phyloP scores from a whole-genome alignment of 306 rosid species.

The Citrullus amarus region DNA sequence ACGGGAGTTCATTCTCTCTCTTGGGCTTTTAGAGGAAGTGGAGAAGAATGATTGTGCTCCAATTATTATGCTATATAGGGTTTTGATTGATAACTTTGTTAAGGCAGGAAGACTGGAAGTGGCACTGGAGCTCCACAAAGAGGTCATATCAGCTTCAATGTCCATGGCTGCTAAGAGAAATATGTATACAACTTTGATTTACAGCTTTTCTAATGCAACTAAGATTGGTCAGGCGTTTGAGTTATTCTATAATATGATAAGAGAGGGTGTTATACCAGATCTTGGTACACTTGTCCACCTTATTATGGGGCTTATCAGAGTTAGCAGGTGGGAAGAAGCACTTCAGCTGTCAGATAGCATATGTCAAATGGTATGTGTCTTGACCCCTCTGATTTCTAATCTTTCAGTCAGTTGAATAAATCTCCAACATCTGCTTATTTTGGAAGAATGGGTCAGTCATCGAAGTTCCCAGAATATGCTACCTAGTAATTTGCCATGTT shows the following conservation, averaged over 20 bases:
- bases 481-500: not conserved
- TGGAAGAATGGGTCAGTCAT: not conserved
- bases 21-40: conserved; percentile 58
- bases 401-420: not conserved
- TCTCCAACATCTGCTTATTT: not conserved
- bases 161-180: conserved; percentile 28
- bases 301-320: conserved; percentile 52
- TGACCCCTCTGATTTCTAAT: conserved; percentile 6
- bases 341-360: conserved; percentile 55
- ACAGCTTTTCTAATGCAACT: conserved; percentile 46
- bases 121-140: conserved; percentile 54
- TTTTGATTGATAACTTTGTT: conserved; percentile 59
- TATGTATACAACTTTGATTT: conserved; percentile 48
- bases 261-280: conserved; percentile 51
- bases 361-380: conserved; percentile 68
- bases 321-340: conserved; percentile 70
- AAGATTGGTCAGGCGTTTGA: conserved; percentile 58
- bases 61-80: conserved; percentile 35
- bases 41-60: conserved; percentile 45
- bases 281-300: conserved; percentile 53
- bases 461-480: not conserved
- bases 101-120: conserved; percentile 66
- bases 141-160: conserved; percentile 49
- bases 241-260: conserved; percentile 47
- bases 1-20: conserved; percentile 48